A percentile compares a stretch with the other conserved stretches of the same genome.
phyloP scores from a whole-genome alignment of 2,329 filamentous ascomycete species.

The Curvularia hawaiiensis region DNA sequence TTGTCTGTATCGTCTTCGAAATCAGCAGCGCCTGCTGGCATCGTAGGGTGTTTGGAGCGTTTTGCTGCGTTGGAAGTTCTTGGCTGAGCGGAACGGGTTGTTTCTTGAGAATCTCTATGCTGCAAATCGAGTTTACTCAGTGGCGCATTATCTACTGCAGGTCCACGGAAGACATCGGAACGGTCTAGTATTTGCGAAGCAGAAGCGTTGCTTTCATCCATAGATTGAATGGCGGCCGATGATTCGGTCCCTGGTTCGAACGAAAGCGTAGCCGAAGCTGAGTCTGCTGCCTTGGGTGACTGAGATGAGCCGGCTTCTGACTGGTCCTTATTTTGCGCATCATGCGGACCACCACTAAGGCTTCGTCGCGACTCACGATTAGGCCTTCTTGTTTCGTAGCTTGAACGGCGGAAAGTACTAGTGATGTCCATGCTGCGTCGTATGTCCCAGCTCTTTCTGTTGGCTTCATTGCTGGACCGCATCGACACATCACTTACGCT shows the following conservation, averaged over 20 bases:
- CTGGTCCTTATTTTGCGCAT: conserved; percentile 58
- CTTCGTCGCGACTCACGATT: conserved; percentile 58
- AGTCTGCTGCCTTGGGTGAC: conserved; percentile 62
- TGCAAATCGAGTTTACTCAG: conserved; percentile 31
- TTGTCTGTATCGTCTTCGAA: conserved; percentile 37
- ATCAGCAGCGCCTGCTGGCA: conserved; percentile 22
- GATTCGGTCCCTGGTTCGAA: conserved; percentile 76
- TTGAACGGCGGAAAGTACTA: conserved; percentile 59
- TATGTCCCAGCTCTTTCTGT: conserved; percentile 48
- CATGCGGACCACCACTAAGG: conserved; percentile 63
- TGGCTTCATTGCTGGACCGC: conserved; percentile 47
- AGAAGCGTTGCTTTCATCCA: conserved; percentile 75
- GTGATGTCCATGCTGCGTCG: conserved; percentile 47
- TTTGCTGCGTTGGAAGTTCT: conserved; percentile 21
- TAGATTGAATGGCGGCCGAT: conserved; percentile 64
- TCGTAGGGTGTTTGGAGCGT: conserved; percentile 18
- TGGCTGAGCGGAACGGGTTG: conserved; percentile 38
- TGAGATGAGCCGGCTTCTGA: conserved; percentile 55
- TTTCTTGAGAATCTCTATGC: conserved; percentile 45
- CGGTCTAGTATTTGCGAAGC: conserved; percentile 88
- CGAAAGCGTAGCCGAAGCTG: conserved; percentile 77
- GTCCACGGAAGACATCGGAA: conserved; percentile 86
- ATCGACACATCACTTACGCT: conserved; percentile 52
- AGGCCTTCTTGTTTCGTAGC: conserved; percentile 39
- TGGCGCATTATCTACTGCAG: conserved; percentile 54